Evolutionary conservation across 305 asterid species (phyloP).

Genomic region (Solanum hybrid): DNA sequence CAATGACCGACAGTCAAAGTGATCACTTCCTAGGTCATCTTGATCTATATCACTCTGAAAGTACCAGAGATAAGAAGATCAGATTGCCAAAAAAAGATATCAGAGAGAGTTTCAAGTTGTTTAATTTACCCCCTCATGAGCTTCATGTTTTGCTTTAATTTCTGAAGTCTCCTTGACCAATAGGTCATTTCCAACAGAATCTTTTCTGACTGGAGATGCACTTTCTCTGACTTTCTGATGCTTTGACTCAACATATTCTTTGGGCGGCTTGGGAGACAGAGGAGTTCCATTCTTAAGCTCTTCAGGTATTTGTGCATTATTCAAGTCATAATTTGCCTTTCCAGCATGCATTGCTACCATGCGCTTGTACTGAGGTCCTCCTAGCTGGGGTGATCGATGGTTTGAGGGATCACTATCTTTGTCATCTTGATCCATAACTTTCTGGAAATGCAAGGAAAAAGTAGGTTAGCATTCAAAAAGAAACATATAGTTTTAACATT

Average conservation of each 20-base stretch:
- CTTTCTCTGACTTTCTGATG: constrained; percentile 16
- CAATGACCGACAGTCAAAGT: background rate
- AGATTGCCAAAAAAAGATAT: background rate
- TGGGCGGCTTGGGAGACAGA: constrained; percentile 77
- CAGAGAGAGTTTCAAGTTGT: background rate
- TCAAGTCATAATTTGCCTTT: background rate
- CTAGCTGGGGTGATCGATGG: background rate
- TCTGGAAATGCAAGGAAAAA: background rate
- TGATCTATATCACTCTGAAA: constrained; percentile 50
- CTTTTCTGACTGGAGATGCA: constrained; percentile 40
- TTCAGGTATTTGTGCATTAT: constrained; percentile 27
- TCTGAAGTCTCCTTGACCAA: constrained; percentile 18
- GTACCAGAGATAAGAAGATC: constrained; percentile 2
- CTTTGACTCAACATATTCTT: constrained; percentile 54
- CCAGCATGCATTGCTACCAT: constrained; percentile 6
- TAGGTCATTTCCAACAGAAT: constrained; percentile 50
- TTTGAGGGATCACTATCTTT: background rate
- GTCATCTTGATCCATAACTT: background rate
- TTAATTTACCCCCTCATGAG: constrained; percentile 14
- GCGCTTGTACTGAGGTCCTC: constrained; percentile 6
- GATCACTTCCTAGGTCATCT: constrained; percentile 31
- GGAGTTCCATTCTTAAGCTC: constrained; percentile 50
- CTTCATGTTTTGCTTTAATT: constrained; percentile 9
- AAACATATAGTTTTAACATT: background rate
- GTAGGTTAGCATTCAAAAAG: background rate